Evolutionary conservation across 345 rosid species (phyloP).

Genomic region (Gossypium anomalum): DNA sequence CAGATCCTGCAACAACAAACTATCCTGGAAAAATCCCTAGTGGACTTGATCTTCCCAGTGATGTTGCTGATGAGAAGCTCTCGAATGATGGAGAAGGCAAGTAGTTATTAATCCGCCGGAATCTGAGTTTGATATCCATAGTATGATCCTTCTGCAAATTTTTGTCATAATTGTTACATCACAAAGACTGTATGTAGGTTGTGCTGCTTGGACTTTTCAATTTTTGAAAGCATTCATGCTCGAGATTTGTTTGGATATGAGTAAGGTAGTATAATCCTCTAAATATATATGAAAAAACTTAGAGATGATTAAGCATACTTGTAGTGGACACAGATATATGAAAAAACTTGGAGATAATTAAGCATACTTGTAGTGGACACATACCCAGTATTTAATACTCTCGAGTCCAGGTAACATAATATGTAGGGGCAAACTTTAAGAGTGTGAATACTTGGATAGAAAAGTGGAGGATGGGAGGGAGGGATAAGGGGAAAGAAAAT

Average conservation of each 20-base stretch:
- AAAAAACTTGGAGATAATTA: not conserved
- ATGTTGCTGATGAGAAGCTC: slow-evolving; percentile 32
- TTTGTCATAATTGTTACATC: not conserved
- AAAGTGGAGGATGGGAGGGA: too few relatives aligned
- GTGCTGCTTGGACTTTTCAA: not conserved
- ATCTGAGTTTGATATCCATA: not conserved
- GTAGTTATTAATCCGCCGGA: not conserved
- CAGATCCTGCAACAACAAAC: slow-evolving; percentile 40
- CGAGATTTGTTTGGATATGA: not conserved
- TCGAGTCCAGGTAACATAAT: too few relatives aligned
- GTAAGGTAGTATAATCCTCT: not conserved
- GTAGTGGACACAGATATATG: not conserved
- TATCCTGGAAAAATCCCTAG: slow-evolving; percentile 50
- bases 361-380: not conserved
- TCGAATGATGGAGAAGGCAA: not conserved
- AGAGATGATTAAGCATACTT: not conserved
- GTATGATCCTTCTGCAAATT: not conserved
- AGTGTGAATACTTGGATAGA: too few relatives aligned
- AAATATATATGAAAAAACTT: too few relatives aligned
- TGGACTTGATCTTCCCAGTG: slow-evolving; percentile 55
- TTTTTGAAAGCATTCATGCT: not conserved
- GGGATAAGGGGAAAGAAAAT: too few relatives aligned
- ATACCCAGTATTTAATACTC: not conserved
- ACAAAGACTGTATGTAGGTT: not conserved
- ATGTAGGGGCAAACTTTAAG: too few relatives aligned